A percentile compares a stretch with the other conserved stretches of the same genome.
These are phyloP conservation scores for Scutellaria barbata DNA, from an alignment of 257 asterid species.

Conservation along the genomic window DNA sequence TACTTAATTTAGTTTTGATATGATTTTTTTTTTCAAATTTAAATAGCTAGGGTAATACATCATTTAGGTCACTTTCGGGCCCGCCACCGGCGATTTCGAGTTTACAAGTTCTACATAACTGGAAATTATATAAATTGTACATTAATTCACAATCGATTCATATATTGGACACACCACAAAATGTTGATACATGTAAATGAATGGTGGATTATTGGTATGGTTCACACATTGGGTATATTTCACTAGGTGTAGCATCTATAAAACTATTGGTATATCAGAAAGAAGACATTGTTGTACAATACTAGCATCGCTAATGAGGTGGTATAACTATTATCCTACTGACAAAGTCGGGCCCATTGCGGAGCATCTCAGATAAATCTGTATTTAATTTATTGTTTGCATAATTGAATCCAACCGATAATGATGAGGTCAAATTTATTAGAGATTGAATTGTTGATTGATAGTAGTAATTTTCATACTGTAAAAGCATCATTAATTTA, in stretches of 20 bases:
- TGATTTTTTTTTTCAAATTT: background rate
- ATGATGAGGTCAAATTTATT: background rate
- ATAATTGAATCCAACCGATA: background rate
- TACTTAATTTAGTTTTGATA: background rate
- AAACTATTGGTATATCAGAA: background rate
- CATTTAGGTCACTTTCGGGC: background rate
- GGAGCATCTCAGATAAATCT: background rate
- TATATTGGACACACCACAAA: no score
- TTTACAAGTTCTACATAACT: background rate
- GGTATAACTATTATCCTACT: background rate
- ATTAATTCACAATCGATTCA: no score
- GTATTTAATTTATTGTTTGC: conserved; percentile 9
- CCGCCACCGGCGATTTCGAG: background rate
- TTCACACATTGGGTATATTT: background rate
- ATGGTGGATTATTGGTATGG: background rate
- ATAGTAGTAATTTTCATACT: background rate
- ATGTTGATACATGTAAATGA: background rate
- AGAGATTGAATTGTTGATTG: background rate
- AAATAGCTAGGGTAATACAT: background rate
- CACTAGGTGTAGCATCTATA: background rate
- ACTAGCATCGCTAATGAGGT: background rate
- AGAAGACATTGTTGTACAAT: conserved; percentile 15
- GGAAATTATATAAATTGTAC: no score
- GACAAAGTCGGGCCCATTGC: conserved; percentile 17
- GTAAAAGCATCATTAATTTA: no score